Conservation (phyloP, 306 rosid genomes). For the Delonix regia region DNA sequence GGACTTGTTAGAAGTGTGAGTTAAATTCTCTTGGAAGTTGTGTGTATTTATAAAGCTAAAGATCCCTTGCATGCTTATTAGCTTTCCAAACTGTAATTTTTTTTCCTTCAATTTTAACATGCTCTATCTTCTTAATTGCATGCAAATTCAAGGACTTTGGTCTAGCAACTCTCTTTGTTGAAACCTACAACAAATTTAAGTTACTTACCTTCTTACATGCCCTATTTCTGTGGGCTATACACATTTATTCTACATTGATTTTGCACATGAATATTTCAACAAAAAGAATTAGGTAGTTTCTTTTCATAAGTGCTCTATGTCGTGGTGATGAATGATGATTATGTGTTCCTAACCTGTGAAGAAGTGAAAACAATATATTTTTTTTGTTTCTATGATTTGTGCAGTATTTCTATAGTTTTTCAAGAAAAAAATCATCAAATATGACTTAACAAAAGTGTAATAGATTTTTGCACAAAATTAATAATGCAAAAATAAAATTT, state of each 20-base stretch:
- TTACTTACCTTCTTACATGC: not conserved
- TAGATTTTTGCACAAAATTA: too few species aligned
- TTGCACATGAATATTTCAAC: conserved; percentile 13
- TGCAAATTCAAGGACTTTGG: conserved; percentile 22
- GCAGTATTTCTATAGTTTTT: too few species aligned
- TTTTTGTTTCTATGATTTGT: not conserved
- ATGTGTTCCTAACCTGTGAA: not conserved
- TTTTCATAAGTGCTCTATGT: not conserved
- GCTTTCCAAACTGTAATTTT: not conserved
- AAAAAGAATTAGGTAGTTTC: not conserved
- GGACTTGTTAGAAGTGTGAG: not conserved
- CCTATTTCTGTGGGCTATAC: conserved; percentile 13
- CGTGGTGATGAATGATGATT: not conserved
- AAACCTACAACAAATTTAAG: not conserved
- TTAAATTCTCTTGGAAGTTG: not conserved
- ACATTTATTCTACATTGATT: not conserved
- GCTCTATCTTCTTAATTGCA: conserved; percentile 15
- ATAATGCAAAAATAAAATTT: too few species aligned
- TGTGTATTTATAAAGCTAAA: not conserved
- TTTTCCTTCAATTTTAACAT: not conserved
- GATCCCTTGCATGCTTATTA: not conserved
- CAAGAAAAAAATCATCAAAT: too few species aligned
- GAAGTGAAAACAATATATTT: not conserved
- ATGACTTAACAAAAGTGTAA: too few species aligned
- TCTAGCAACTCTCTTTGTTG: not conserved